Evolutionary conservation across 148 eudicot genomes (phyloP), one percentile per base, ranked within the genome.

Genomic region (Cornus suecica): DNA sequence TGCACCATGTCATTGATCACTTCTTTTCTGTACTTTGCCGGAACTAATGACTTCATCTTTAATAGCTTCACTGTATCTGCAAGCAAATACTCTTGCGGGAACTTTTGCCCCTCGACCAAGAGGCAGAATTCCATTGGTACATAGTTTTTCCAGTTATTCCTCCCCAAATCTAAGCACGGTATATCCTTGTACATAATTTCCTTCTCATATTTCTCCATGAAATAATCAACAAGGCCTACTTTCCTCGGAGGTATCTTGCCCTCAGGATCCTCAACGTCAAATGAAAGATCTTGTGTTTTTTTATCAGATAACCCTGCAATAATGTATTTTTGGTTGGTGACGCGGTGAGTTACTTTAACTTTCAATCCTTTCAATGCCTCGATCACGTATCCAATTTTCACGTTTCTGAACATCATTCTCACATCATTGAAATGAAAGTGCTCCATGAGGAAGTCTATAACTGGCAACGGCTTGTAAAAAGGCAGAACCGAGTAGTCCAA

Each of bases 51-150:
- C 82, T 84, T 77, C 0, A 74, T 64, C 82, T 87, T 92, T 71
- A 92, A 80, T 4, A 25, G 0, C 26, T 22, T 4, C 20, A 79
- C 86, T 42, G 78, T 71, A 30, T 84, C 23, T n/a, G 22, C 58
- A 52, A 81, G 84, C 73, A 88, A 65, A 14, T 80, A 4, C 71
- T 90, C 97, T 82, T 86, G 88, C 8, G 86, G 85, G 24, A 28
- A 88, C 82, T 91, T 87, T 79, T 88, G 94, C 32, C 94, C 92
- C 85, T 90, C 91, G 41, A 82, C 88, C 86, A 92, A 76, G 54
- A 84, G 77, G 73, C 97, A 92, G 15, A 88, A 81, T 73, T 92
- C 97, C 75, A 90, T 83, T 0, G 97, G 94, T 8, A 90, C 85
- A 77, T 84, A 81, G 62, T 90, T 90, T 18, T 52, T 62, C 60